Evolutionary conservation across 768 basidiomycete species (phyloP).

Genomic region (Porpolomopsis calyptriformis): DNA sequence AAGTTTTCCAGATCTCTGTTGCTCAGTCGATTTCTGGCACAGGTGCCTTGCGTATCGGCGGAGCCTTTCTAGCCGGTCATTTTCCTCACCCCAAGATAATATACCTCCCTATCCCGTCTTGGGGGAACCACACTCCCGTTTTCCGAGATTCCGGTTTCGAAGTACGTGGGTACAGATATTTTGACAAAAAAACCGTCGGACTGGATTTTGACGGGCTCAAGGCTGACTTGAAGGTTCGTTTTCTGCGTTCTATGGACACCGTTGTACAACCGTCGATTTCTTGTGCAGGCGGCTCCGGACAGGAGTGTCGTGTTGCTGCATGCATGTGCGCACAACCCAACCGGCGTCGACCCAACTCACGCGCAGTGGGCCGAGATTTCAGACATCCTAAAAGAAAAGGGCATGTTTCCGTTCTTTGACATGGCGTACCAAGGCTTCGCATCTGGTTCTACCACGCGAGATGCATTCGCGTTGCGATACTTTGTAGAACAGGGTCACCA

Average conservation of each 20-base stretch:
- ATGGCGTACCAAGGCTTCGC: constrained; percentile 99
- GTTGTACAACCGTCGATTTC: constrained; percentile 1
- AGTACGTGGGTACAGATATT: constrained; percentile 88
- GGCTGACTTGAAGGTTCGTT: constrained; percentile 66
- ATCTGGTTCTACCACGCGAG: constrained; percentile 79
- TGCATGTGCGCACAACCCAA: constrained; percentile 99
- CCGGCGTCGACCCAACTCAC: constrained; percentile 88
- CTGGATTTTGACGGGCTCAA: constrained; percentile 88
- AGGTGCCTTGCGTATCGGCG: constrained; percentile 92
- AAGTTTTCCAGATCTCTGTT: constrained; percentile 57
- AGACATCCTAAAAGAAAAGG: constrained; percentile 76
- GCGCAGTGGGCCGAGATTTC: constrained; percentile 91
- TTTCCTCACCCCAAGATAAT: constrained; percentile 81
- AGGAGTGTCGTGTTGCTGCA: constrained; percentile 82
- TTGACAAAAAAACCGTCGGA: constrained; percentile 84
- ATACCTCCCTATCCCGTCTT: constrained; percentile 88
- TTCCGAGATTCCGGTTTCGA: constrained; percentile 93
- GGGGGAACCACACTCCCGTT: constrained; percentile 94
- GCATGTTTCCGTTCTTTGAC: constrained; percentile 96
- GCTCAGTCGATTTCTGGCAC: constrained; percentile 97
- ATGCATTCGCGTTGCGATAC: constrained; percentile 91
- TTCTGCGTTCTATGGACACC: neutral
- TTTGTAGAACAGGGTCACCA: constrained; percentile 89
- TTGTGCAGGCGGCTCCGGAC: constrained; percentile 54
- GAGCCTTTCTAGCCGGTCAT: constrained; percentile 80